Evolutionary conservation across 257 asterid species (phyloP).

Genomic region (Plantago major): DNA sequence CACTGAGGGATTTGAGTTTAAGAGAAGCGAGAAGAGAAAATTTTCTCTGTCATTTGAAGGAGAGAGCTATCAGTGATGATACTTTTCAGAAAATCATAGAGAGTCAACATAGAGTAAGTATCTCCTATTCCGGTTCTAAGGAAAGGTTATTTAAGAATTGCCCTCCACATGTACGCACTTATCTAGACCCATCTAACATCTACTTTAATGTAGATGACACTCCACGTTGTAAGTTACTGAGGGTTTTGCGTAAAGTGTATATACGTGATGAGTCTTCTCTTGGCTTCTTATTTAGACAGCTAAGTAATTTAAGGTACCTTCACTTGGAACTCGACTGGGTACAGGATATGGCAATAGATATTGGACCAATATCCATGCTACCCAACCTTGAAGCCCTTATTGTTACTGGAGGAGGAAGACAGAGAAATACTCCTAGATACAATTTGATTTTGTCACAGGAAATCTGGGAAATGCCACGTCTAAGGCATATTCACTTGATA

Average conservation of each 20-base stretch:
- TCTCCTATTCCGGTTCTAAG: not conserved
- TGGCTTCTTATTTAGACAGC: not conserved
- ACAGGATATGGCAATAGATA: constrained; percentile 16
- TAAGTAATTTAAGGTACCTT: constrained; percentile 18
- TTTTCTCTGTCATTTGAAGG: not conserved
- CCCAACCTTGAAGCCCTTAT: constrained; percentile 18
- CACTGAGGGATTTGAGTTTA: constrained; percentile 12
- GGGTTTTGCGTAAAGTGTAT: constrained; percentile 10
- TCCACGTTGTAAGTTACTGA: constrained; percentile 10
- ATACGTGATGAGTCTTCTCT: constrained; percentile 7
- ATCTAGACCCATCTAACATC: no score
- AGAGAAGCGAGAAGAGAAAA: not conserved
- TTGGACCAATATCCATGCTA: constrained; percentile 19
- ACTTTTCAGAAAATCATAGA: not conserved
- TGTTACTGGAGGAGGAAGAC: not conserved
- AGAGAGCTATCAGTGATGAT: not conserved
- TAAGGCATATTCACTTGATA: constrained; percentile 18
- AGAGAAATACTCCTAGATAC: not conserved
- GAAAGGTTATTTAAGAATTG: no score
- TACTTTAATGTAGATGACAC: no score
- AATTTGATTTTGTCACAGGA: constrained; percentile 13
- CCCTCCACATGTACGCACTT: no score
- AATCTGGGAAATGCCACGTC: constrained; percentile 22
- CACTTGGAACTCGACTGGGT: constrained; percentile 13
- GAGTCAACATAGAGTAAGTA: not conserved